Conservation (phyloP, 495 filamentous ascomycete genomes). For the Pyrenopolyporus hunteri region DNA sequence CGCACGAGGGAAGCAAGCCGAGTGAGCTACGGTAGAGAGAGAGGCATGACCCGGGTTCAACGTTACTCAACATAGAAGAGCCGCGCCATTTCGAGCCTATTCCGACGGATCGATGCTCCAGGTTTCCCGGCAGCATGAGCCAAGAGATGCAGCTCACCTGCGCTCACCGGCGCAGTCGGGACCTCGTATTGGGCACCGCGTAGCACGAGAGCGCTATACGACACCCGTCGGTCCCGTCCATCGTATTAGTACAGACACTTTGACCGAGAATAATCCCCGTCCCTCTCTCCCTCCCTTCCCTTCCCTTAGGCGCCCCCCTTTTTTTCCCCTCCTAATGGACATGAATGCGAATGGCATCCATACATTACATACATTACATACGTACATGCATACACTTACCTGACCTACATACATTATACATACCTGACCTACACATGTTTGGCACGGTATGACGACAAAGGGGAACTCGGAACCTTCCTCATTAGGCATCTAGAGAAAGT, state of each 20-base stretch:
- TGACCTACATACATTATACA: no score
- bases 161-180: constrained; percentile 13
- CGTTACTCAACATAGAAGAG: constrained; percentile 36
- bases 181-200: constrained; percentile 17
- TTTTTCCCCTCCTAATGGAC: no score
- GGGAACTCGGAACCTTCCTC: constrained; percentile 23
- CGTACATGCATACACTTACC: no score
- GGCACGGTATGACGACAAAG: no score
- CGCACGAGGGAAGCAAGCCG: not conserved
- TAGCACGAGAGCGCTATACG: not conserved
- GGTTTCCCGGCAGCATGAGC: constrained; percentile 13
- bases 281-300: no score
- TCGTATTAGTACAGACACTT: no score
- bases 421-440: no score
- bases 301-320: no score
- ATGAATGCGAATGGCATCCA: no score
- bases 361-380: no score
- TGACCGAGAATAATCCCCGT: no score
- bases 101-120: constrained; percentile 28
- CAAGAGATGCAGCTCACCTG: constrained; percentile 7
- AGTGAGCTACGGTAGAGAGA: not conserved
- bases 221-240: no score
- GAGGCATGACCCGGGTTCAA: constrained; percentile 26
- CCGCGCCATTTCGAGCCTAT: constrained; percentile 24
- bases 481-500: constrained; percentile 9